These are phyloP conservation scores for Candida jianshihensis DNA, from an alignment of 805 yeast species.

Conservation along the genomic window DNA sequence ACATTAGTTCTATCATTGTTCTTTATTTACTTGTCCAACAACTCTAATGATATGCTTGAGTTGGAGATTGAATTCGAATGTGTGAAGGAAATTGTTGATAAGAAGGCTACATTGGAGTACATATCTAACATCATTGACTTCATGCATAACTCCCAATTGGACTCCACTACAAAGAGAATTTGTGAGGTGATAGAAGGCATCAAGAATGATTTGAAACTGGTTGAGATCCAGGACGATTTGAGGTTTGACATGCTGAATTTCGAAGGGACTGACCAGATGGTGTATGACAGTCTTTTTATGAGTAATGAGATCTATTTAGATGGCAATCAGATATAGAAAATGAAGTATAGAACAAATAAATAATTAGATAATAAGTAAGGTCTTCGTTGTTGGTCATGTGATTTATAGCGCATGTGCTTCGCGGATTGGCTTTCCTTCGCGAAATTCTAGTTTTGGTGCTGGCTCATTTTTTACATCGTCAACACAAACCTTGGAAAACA, in stretches of 20 bases:
- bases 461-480: too few relatives aligned
- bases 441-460: too few relatives aligned
- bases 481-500: too few relatives aligned
- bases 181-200: conserved; percentile 36
- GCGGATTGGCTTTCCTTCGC: too few relatives aligned
- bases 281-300: conserved; percentile 17
- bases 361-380: too few relatives aligned
- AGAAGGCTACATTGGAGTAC: conserved; percentile 13
- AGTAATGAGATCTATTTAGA: conserved; percentile 23
- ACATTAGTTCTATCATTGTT: conserved; percentile 34
- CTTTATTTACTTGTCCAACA: conserved; percentile 26
- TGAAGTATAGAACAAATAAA: not conserved
- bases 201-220: conserved; percentile 34
- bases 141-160: conserved; percentile 23
- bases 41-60: conserved; percentile 16
- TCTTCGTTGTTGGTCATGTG: too few relatives aligned
- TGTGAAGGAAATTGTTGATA: conserved; percentile 10
- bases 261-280: conserved; percentile 15
- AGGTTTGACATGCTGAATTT: conserved; percentile 15
- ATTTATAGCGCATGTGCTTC: too few relatives aligned
- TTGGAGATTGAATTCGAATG: conserved; percentile 3
- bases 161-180: conserved; percentile 36
- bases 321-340: conserved; percentile 2
- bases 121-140: conserved; percentile 18
- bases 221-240: conserved; percentile 21